Conservation (phyloP, 176 grass and related monocot genomes). For the Neostapfia colusana region DNA sequence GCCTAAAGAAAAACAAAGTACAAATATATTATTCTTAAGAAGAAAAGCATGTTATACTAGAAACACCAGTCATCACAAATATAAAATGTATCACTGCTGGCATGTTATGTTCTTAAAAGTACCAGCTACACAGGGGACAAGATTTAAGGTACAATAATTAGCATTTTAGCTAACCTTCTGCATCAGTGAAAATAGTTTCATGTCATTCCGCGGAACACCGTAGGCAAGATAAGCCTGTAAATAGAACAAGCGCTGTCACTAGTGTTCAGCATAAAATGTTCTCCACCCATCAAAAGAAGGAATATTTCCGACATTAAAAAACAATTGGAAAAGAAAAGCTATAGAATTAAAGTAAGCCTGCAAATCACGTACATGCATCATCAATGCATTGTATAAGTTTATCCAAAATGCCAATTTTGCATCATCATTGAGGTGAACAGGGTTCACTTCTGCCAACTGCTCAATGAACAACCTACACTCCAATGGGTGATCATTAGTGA, state of each 20-base stretch:
- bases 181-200: constrained; percentile 89
- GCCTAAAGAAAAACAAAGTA: constrained; percentile 40
- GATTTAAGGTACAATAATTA: constrained; percentile 6
- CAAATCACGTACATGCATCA: constrained; percentile 78
- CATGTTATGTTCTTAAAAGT: neutral
- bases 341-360: constrained; percentile 7
- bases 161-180: constrained; percentile 68
- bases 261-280: neutral
- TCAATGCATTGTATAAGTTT: constrained; percentile 86
- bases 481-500: constrained; percentile 35
- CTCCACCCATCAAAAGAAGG: neutral
- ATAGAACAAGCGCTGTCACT: neutral
- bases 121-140: neutral
- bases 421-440: constrained; percentile 59
- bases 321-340: neutral
- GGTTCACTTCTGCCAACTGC: constrained; percentile 87
- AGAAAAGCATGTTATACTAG: neutral
- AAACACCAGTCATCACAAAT: neutral
- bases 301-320: neutral
- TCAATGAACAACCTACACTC: constrained; percentile 77
- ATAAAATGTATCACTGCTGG: neutral
- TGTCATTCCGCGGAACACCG: constrained; percentile 81
- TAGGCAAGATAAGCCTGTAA: constrained; percentile 96
- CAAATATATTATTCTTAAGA: neutral
- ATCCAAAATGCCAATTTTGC: constrained; percentile 95